phyloP scores from a whole-genome alignment of 345 rosid species.

The Lepidium didymum region DNA sequence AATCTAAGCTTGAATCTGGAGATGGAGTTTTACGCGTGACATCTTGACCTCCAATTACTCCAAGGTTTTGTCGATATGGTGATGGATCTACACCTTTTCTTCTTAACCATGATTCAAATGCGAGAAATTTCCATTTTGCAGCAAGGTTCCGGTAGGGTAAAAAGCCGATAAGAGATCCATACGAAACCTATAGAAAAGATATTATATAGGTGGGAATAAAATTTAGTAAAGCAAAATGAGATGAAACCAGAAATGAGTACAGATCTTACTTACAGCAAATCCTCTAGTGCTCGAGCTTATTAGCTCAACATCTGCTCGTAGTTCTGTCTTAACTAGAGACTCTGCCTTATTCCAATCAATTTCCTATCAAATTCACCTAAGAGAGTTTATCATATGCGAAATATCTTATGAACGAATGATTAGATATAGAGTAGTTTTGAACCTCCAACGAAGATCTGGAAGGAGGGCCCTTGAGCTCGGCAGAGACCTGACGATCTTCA shows the following conservation, averaged over 20 bases:
- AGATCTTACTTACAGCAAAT: slow-evolving; percentile 58
- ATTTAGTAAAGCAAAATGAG: not conserved
- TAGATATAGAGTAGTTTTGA: slow-evolving; percentile 13
- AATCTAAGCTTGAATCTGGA: slow-evolving; percentile 28
- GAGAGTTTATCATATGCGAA: slow-evolving; percentile 11
- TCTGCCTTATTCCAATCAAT: slow-evolving; percentile 75
- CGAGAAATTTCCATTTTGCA: slow-evolving; percentile 76
- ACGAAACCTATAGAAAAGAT: slow-evolving; percentile 54
- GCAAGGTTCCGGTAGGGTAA: slow-evolving; percentile 82
- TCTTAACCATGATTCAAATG: slow-evolving; percentile 92
- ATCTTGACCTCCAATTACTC: slow-evolving; percentile 62
- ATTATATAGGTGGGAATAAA: not conserved
- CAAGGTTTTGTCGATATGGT: slow-evolving; percentile 53
- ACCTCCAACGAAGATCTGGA: slow-evolving; percentile 51
- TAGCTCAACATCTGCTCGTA: slow-evolving; percentile 65
- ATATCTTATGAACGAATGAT: not conserved
- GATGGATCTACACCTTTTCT: slow-evolving; percentile 86
- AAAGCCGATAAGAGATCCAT: slow-evolving; percentile 79
- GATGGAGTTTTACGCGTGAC: slow-evolving; percentile 26
- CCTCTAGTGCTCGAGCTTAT: slow-evolving; percentile 78
- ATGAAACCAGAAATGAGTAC: slow-evolving; percentile 1
- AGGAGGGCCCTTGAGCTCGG: slow-evolving; percentile 34
- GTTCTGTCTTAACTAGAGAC: slow-evolving; percentile 46
- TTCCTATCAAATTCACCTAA: slow-evolving; percentile 43
- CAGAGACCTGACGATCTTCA: slow-evolving; percentile 28